Percentiles rank a stretch among this genome's conserved stretches.
phyloP scores from a whole-genome alignment of 495 filamentous ascomycete genomes.

The Tetracladium marchalianum region DNA sequence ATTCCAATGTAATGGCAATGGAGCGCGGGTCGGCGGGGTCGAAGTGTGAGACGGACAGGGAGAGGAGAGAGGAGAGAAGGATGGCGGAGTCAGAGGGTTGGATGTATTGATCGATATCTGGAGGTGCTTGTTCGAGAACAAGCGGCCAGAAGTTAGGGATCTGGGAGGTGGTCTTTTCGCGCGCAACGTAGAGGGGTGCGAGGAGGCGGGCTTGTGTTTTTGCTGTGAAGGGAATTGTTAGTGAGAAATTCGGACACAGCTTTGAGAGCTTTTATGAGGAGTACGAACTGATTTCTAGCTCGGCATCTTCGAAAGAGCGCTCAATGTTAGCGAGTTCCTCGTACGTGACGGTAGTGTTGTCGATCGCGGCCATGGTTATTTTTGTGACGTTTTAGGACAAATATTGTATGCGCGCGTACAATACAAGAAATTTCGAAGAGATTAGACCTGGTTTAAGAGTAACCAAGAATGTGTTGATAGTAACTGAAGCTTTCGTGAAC shows the following conservation, averaged over 20 bases:
- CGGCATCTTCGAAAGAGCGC: slow-evolving; percentile 59
- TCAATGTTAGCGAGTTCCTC: slow-evolving; percentile 54
- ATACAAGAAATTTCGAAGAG: no score
- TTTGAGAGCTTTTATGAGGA: background rate
- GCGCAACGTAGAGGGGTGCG: slow-evolving; percentile 59
- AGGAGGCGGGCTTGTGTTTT: slow-evolving; percentile 37
- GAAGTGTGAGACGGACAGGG: slow-evolving; percentile 61
- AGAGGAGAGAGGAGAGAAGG: slow-evolving; percentile 49
- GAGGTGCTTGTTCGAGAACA: slow-evolving; percentile 73
- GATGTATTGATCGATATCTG: slow-evolving; percentile 76
- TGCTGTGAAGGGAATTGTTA: background rate
- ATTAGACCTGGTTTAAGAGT: no score
- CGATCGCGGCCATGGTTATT: slow-evolving; percentile 28
- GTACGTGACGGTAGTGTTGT: slow-evolving; percentile 35
- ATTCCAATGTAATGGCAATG: slow-evolving; percentile 50
- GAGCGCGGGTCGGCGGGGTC: slow-evolving; percentile 50
- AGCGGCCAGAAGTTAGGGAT: slow-evolving; percentile 84
- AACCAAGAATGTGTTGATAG: no score
- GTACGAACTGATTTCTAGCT: slow-evolving; percentile 57
- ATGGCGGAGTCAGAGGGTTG: slow-evolving; percentile 63
- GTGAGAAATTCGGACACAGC: background rate
- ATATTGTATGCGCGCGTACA: no score
- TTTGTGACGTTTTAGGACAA: no score
- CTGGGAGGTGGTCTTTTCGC: slow-evolving; percentile 51
- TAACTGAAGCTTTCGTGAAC: no score